Evolutionary conservation across 441 rosid genomes (phyloP), one percentile per base, ranked within the genome.

Genomic region (Biscutella laevigata): DNA sequence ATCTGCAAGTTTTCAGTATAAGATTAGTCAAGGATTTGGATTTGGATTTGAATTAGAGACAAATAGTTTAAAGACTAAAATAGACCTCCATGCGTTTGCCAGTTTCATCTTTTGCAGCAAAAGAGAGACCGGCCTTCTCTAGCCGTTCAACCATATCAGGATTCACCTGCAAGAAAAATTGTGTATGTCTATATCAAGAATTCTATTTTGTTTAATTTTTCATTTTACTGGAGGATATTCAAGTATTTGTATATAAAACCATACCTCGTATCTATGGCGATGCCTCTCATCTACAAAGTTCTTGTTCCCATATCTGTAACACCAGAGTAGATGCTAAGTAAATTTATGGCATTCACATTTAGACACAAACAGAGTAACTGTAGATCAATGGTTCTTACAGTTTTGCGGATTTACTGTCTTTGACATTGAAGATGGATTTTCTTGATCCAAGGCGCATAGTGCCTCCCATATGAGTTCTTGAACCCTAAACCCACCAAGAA

Each of bases 361-460:
- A 39, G 5, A 8, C 8, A 7, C 3, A 14, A 16, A 8, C 14
- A 10, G 1, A 13, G 47, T 32, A 21, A 21, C 6, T 26, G 0
- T 22, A 37, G 27, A 47, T n/a, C 24, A 34, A 47, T 38, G 47
- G 32, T 53, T 52, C 81, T 74, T 53, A 80, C 89, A 82, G 59
- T 65, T 69, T 79, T 7, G 81, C 79, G 21, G 86, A 75, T 69
- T 74, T 77, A 52, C 72, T 74, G 61, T 82, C 77, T 57, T 38
- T 49, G 9, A 67, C 62, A 76, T 67, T 71, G 75, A 58, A 89
- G 84, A 70, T 79, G 71, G 97, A 86, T 71, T 75, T 86, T 71
- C 95, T 77, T 35, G 97, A 82, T 25, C 97, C 97, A 19, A 82
- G 67, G 25, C 97, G 86, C 97, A 89, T 89, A 39, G 97, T 89